Percentiles rank a stretch among this genome's conserved stretches.
Evolutionary conservation across 352 stramenopile species (phyloP).

Genomic region (Thalassiosira delicatula): DNA sequence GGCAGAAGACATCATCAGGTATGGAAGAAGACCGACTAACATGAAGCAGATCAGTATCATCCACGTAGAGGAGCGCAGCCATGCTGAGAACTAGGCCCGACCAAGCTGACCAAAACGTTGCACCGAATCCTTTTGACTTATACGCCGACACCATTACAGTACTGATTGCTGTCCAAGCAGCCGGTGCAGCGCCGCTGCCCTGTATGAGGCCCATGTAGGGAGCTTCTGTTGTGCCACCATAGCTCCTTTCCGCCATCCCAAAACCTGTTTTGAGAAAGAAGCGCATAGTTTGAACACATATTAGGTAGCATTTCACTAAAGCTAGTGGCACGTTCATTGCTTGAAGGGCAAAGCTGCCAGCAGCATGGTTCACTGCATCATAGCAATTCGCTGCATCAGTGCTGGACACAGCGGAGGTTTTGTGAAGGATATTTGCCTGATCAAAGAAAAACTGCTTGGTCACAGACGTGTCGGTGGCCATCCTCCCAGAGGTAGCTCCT

Average conservation of each 20-base stretch:
- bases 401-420: too few relatives aligned
- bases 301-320: too few relatives aligned
- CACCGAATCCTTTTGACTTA: conserved; percentile 1
- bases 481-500: too few relatives aligned
- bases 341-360: too few relatives aligned
- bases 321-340: too few relatives aligned
- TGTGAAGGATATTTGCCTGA: too few relatives aligned
- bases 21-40: neutral
- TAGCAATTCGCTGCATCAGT: too few relatives aligned
- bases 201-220: neutral
- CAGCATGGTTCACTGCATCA: too few relatives aligned
- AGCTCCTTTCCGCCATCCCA: neutral
- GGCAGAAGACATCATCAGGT: neutral
- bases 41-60: conserved; percentile 22
- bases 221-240: neutral
- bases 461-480: too few relatives aligned
- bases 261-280: neutral
- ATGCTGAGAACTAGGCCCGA: neutral
- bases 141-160: neutral
- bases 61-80: conserved; percentile 5
- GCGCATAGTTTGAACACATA: neutral
- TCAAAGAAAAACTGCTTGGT: too few relatives aligned
- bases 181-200: conserved; percentile 8
- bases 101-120: neutral
- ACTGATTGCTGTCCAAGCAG: conserved; percentile 6